Evolutionary conservation across 257 asterid genomes (phyloP), one percentile per base, ranked within the genome.

Genomic region (Leonotis leonurus): DNA sequence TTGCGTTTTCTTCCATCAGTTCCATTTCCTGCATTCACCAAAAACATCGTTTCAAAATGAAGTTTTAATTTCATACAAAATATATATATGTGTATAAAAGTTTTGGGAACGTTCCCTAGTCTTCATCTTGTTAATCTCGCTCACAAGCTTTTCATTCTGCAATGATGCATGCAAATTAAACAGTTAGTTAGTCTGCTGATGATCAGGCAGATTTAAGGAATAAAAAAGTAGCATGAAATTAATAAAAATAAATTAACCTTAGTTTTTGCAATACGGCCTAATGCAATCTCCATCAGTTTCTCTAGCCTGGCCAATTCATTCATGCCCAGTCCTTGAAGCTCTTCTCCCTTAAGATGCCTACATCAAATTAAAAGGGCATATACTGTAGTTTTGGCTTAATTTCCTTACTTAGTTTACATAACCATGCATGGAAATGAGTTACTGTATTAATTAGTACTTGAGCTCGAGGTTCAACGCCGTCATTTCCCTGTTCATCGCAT

Each of bases 281-380:
- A 52, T 53, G 87, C 94, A 7, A 78, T 70, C 74, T 80, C 85
- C 0, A 85, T 68, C 77, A 67, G 5, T 69, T 73, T 90, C 77
- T 90, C 97, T 6, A 90, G 83, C 77, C 58, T 90, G 37, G 75
- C 69, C 80, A 90, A 62, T 14, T 83, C 96, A 43, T 76, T 80
- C 73, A 87, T 11, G 24, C 72, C 70, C 55, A 90, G 96, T 29
- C 74, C 95, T 67, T 81, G 75, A 40, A 87, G 78, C 62, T 83
- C 95, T 73, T 90, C 92, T 69, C 94, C 97, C 44, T 63, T 71
- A 3, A 90, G 92, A 61, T 74, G 88, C 83, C 94, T 84, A 45
- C 10, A 22, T n/a, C 29, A 62, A 16, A 43, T 5, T 0, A 1
- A 10, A 10, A 16, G 18, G 29, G n/a, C n/a, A n/a, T n/a, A n/a